Evolutionary conservation across 139 green algal species (phyloP), one percentile per base, ranked within the genome.

Genomic region (Prasinococcaceae sp.): DNA sequence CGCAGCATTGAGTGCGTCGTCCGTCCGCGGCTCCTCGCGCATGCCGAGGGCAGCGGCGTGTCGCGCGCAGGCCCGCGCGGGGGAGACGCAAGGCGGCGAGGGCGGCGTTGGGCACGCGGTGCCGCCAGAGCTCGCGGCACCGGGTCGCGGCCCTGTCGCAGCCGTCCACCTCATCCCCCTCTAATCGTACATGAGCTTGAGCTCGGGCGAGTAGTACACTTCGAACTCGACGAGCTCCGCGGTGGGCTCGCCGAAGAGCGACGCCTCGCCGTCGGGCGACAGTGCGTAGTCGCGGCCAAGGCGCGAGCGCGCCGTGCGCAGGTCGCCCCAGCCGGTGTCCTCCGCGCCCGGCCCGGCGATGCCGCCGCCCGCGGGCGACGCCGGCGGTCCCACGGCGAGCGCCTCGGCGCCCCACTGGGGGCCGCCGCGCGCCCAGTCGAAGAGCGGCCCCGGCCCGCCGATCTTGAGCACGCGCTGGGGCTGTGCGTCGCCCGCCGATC

Each of bases 391-490:
- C 2, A 66, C 38, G 6, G 53, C 19, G 9, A 66, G 47, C 8
- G 45, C 58, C 41, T 66, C 58, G 0, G 58, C 36, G 12, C 58
- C 58, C 44, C 52, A 66, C 20, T 59, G 49, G 6, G 58, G 58
- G 4, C 58, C 58, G 5, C 50, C 58, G 6, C 47, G 14, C 5
- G 47, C 58, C n/a, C 53, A 66, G 48, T 66, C 58, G 24, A 66
- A 66, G 16, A 66, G 58, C 58, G 5, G 58, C 58, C 29, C 48
- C 58, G 8, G 26, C 26, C 4, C 58, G 47, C 4, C 58, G 47
- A 4, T 66, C 23, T 37, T 25, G 16, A 66, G 33, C n/a, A 56
- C 24, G 10, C 49, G 35, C 19, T 44, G 55, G 8, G 6, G 20
- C 5, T 8, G 27, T 36, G 9, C 42, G 19, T 19, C 20, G 24